Evolutionary conservation across 148 eudicot genomes (phyloP).

Genomic region (Drosera capensis): DNA sequence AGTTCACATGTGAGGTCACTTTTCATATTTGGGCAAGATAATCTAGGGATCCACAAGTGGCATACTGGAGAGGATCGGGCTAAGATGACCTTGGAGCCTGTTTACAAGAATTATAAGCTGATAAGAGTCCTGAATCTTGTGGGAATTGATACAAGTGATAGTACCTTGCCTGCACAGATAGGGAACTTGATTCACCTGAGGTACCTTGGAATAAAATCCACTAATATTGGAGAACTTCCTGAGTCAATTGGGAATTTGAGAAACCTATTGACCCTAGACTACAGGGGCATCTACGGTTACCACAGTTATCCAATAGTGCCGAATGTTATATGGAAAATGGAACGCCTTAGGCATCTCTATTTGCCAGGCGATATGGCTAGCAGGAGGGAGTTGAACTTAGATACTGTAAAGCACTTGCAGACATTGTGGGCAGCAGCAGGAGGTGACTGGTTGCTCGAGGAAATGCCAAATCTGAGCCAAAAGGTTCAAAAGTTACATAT

Average conservation of each 20-base stretch:
- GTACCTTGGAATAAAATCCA: background rate
- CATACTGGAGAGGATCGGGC: background rate
- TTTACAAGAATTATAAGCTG: constrained; percentile 9
- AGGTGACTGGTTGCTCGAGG: constrained; percentile 17
- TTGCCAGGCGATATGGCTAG: constrained; percentile 6
- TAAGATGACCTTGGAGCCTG: constrained; percentile 2
- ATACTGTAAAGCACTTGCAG: constrained; percentile 6
- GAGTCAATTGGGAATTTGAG: background rate
- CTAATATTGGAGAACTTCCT: background rate
- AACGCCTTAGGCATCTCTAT: constrained; percentile 12
- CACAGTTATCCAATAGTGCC: constrained; percentile 5
- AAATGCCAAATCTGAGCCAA: constrained; percentile 3
- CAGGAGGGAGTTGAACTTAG: constrained; percentile 5
- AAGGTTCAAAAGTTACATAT: constrained; percentile 8
- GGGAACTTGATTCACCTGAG: background rate
- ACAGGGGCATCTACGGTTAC: constrained; percentile 2
- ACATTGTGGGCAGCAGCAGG: constrained; percentile 15
- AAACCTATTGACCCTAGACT: constrained; percentile 2
- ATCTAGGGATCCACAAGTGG: constrained; percentile 3
- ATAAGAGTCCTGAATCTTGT: constrained; percentile 17
- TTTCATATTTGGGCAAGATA: constrained; percentile 7
- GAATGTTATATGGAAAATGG: constrained; percentile 13
- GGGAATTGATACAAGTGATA: background rate
- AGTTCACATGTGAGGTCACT: constrained; percentile 14
- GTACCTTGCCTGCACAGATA: constrained; percentile 8